phyloP scores from a whole-genome alignment of 495 filamentous ascomycete species.

The Evernia prunastri region DNA sequence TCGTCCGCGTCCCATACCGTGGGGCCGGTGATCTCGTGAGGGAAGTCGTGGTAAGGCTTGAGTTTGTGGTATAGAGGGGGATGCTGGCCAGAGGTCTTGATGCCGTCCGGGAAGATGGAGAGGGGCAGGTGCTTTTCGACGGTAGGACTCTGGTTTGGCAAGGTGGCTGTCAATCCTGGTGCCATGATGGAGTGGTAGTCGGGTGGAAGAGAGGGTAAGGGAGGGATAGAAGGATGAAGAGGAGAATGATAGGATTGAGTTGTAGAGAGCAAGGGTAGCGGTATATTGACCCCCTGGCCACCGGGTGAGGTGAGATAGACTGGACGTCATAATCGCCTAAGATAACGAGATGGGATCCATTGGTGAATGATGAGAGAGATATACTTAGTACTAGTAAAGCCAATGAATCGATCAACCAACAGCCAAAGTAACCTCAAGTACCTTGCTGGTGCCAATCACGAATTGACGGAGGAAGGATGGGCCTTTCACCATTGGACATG shows the following conservation, averaged over 20 bases:
- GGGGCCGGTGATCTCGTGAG: constrained; percentile 62
- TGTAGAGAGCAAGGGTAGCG: background rate
- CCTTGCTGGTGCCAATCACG: no score
- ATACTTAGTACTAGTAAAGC: background rate
- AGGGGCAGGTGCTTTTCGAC: background rate
- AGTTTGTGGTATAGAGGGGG: constrained; percentile 62
- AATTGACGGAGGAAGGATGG: background rate
- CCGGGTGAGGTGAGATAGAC: no score
- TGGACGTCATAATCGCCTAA: background rate
- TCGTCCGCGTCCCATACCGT: constrained; percentile 76
- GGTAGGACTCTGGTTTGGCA: background rate
- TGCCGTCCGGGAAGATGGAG: constrained; percentile 47
- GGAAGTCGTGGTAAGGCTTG: constrained; percentile 64
- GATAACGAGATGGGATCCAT: background rate
- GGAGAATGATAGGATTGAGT: background rate
- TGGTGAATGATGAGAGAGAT: background rate
- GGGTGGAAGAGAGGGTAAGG: background rate
- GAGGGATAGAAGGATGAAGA: background rate
- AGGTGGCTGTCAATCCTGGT: constrained; percentile 10
- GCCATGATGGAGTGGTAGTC: constrained; percentile 3
- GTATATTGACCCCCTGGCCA: background rate
- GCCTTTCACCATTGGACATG: background rate
- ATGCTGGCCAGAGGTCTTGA: constrained; percentile 75
- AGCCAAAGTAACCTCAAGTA: no score
- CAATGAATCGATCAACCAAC: background rate